Evolutionary conservation across 352 stramenopile species (phyloP).

Genomic region (Hyaloperonospora brassicae): DNA sequence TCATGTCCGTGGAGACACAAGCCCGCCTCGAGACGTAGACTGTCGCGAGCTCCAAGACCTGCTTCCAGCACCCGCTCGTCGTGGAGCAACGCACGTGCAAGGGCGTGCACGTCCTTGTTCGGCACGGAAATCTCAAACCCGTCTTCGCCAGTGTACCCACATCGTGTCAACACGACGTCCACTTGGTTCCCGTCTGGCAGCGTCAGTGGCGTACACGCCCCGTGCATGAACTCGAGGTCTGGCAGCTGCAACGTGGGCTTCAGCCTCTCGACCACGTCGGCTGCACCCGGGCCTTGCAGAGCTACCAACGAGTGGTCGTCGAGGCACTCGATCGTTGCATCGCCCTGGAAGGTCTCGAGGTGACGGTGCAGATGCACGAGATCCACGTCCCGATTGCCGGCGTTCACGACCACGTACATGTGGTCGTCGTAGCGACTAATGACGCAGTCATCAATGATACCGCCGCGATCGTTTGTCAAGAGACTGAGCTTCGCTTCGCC

Average conservation of each 20-base stretch:
- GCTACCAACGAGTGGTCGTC: slow-evolving; percentile 91
- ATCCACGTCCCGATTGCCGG: slow-evolving; percentile 94
- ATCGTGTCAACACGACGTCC: slow-evolving; percentile 89
- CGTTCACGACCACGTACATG: slow-evolving; percentile 96
- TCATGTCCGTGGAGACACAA: slow-evolving; percentile 99
- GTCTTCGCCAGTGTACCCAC: slow-evolving; percentile 99
- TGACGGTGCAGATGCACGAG: slow-evolving; percentile 89
- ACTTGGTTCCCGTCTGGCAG: slow-evolving; percentile 36
- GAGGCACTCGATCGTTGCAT: slow-evolving; percentile 92
- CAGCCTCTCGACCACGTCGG: slow-evolving; percentile 76
- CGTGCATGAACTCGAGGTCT: slow-evolving; percentile 95
- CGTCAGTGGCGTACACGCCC: slow-evolving; percentile 78
- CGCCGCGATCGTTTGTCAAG: slow-evolving; percentile 93
- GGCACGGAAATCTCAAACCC: slow-evolving; percentile 96
- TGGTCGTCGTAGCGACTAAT: slow-evolving; percentile 93
- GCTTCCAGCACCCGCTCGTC: slow-evolving; percentile 84
- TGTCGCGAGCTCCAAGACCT: slow-evolving; percentile 94
- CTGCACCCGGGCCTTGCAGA: slow-evolving; percentile 91
- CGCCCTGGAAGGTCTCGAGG: slow-evolving; percentile 81
- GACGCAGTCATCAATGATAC: slow-evolving; percentile 98
- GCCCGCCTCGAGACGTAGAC: slow-evolving; percentile 94
- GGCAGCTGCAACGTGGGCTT: slow-evolving; percentile 86
- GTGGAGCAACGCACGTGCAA: slow-evolving; percentile 46
- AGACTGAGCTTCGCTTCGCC: slow-evolving; percentile 91
- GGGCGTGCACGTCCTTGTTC: slow-evolving; percentile 41